Base-by-base conservation (phyloP, 2,329 filamentous ascomycete genomes). In the Sclerotinia nivalis region DNA sequence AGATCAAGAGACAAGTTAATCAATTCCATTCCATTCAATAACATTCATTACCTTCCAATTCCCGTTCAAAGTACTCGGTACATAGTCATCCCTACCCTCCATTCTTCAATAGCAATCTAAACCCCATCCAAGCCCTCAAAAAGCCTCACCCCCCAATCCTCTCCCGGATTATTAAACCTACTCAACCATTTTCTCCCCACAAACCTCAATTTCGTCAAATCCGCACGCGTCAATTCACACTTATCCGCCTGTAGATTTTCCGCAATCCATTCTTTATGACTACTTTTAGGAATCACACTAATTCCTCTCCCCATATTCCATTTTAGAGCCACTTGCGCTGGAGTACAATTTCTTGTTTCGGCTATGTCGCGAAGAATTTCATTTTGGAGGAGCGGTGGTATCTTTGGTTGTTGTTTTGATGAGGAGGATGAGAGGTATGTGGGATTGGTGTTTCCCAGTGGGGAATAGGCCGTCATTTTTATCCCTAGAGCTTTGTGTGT, bases 241-340 rank as follows among this genome's bases (percentile, higher is more conserved):
- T 89, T 82, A 56, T 84, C 81, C 69, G 89, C 83, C 1, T 76
- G 79, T 9, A 83, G 77, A 71, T 87, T 86, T 75, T 85, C 81
- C 25, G 75, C 69, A 34, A 86, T 82, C 49, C 81, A 75, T 54
- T 78, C 73, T 65, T 80, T 78, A 70, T 83, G 81, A 5, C 79
- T 79, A 67, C 81, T 83, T 77, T 86, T 86, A 1, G 84, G 85
- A 54, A 87, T 86, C 5, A 86, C 82, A 54, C 80, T 77, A 3
- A 82, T 83, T 13, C 82, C 83, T 25, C 84, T 76, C 71, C 80
- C 79, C 9, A 84, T 76, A 0, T 82, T 83, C 85, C 85, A 87
- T 1, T 80, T 82, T 5, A 87, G 77, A 7, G 83, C 78, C 0
- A 82, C 78, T 71, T 85, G 83, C 0, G 84, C 80, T 0, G 80